phyloP scores from a whole-genome alignment of 129 eudicot species.

The Centrapalus pauciflorus region DNA sequence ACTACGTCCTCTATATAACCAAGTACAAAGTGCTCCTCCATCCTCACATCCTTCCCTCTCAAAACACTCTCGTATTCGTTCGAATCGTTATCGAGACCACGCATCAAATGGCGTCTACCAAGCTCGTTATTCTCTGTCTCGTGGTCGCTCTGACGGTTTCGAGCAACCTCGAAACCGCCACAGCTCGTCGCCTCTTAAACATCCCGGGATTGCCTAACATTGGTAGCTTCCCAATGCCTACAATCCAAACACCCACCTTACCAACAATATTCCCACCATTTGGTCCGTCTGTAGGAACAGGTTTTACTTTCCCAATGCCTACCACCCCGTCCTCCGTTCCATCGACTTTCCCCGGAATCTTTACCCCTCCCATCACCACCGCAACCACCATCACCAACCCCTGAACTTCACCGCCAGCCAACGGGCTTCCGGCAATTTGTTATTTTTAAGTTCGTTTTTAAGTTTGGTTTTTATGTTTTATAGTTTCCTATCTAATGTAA shows the following conservation, averaged over 20 bases:
- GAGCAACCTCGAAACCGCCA: background rate
- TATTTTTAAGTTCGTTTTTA: background rate
- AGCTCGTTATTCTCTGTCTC: conserved; percentile 12
- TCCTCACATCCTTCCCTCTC: conserved; percentile 12
- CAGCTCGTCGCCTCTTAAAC: conserved; percentile 26
- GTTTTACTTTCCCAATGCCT: conserved; percentile 12
- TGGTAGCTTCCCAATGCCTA: conserved; percentile 30
- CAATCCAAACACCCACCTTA: conserved; percentile 19
- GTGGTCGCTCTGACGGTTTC: conserved; percentile 14
- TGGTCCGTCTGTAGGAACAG: background rate
- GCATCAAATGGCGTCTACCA: conserved; percentile 24
- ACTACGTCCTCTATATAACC: conserved; percentile 21
- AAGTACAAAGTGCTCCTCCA: conserved; percentile 9
- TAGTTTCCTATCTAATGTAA: conserved; percentile 10
- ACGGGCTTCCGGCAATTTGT: background rate
- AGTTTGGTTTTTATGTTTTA: background rate
- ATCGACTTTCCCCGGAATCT: conserved; percentile 27
- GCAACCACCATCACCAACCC: conserved; percentile 14
- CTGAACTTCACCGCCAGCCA: background rate
- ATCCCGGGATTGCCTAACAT: conserved; percentile 27
- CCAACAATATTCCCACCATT: conserved; percentile 13
- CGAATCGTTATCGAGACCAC: background rate
- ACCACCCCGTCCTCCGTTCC: conserved; percentile 24
- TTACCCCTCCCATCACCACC: conserved; percentile 17
- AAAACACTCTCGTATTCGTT: background rate